Evolutionary conservation across 2,329 filamentous ascomycete genomes (phyloP).

Genomic region (Pseudogymnoascus sp.): DNA sequence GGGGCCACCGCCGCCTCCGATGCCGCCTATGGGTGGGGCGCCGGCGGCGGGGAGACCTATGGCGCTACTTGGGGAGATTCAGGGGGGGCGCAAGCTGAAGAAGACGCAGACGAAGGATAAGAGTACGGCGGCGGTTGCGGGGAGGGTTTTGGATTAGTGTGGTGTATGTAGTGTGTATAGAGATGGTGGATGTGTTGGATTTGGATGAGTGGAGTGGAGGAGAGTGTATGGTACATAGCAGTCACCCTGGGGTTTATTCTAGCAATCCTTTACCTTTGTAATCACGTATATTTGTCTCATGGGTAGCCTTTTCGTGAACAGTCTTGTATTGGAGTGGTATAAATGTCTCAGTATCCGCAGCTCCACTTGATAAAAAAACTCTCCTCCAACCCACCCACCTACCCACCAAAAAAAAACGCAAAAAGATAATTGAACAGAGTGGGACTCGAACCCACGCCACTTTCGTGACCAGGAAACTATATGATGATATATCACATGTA

Average conservation of each 20-base stretch:
- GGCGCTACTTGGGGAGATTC: constrained; percentile 73
- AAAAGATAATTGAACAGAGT: constrained; percentile 25
- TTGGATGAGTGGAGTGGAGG: neutral
- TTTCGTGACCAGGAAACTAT: constrained; percentile 30
- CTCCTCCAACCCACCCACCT: neutral
- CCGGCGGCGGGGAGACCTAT: constrained; percentile 41
- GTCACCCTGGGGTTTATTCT: neutral
- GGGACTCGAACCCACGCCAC: constrained; percentile 33
- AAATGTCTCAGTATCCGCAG: neutral
- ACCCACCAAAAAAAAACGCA: neutral
- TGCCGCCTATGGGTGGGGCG: constrained; percentile 26
- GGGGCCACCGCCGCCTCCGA: constrained; percentile 23
- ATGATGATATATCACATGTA: constrained; percentile 2
- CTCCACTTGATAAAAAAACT: neutral
- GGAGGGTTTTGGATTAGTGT: constrained; percentile 53
- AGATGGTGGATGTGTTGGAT: neutral
- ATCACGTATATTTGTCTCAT: neutral
- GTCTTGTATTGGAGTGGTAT: neutral
- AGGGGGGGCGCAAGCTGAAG: constrained; percentile 66
- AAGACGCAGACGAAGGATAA: constrained; percentile 88
- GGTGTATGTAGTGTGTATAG: neutral
- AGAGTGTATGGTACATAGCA: constrained; percentile 6
- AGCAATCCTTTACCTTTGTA: constrained; percentile 3
- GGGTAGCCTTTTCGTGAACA: neutral
- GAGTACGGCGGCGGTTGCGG: constrained; percentile 63